Base-by-base conservation (phyloP, 164 flowering plant genomes). In the Nymphaea colorata region DNA sequence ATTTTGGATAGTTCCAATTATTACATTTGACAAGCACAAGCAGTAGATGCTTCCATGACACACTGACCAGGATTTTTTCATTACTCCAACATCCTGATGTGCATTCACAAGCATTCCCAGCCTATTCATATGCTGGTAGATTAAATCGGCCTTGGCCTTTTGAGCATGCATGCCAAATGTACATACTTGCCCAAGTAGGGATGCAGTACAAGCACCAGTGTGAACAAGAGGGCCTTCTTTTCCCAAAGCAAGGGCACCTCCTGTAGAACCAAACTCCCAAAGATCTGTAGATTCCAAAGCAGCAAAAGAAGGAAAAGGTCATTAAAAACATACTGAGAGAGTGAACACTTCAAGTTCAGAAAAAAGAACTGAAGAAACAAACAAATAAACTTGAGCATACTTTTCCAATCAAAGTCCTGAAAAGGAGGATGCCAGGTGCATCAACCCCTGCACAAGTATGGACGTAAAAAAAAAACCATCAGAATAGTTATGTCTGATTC, bases 211-310 rank as follows among this genome's bases (percentile, higher is more conserved):
- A 71, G 99, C 99, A 81, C 99, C 99, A 68, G 84, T 91, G 68
- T 94, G 99, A 63, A 94, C 99, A 74, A 94, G 97, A 70, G 99
- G 99, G 44, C 99, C 99, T 86, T 94, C 99, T 80, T 91, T 94
- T 42, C 99, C 99, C 59, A 94, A 77, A 61, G 99, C 97, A 70
- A 94, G 83, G 42, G 97, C 99, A 70, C 99, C 97, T 68, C 97
- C 99, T 61, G 91, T 97, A 36, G 97, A 94, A 67, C 99, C 99
- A 82, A 94, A 83, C 96, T 91, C 69, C 97, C 99, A 80, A 91
- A 86, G 77, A 94, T 90, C 97, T 94, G 67, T 16, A 67, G 53
- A 66, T 6, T 16, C 61, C 43, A 47, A 43, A 63, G 43, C 45
- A 14, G 36, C 0, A 25, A 25, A 25, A 45, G 53, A 69, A 67